A percentile compares a stretch with the other conserved stretches of the same genome.
These are phyloP conservation scores for Dovyalis caffra DNA, from an alignment of 345 rosid species.

Conservation along the genomic window DNA sequence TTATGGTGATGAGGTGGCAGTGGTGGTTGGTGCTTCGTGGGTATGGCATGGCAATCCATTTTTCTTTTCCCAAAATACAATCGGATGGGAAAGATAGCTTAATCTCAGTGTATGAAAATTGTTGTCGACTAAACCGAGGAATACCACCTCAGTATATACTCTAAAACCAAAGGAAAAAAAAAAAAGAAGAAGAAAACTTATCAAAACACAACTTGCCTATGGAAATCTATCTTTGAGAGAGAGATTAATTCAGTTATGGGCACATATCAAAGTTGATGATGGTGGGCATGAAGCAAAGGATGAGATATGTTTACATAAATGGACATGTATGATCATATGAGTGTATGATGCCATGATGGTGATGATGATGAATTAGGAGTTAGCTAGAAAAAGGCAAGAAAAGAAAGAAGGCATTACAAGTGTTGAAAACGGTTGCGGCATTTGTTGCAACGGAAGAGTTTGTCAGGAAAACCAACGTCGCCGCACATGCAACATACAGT, in stretches of 20 bases:
- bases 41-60: constrained; percentile 12
- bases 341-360: neutral
- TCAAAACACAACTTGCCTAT: neutral
- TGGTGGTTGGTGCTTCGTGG: constrained; percentile 18
- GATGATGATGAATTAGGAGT: neutral
- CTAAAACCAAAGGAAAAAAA: too few relatives aligned
- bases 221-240: constrained; percentile 5
- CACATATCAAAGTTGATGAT: constrained; percentile 21
- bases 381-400: neutral
- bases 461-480: constrained; percentile 92
- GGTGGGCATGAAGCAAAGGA: neutral
- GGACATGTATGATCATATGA: neutral
- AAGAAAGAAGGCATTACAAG: constrained; percentile 46
- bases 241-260: constrained; percentile 30
- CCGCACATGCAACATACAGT: constrained; percentile 97
- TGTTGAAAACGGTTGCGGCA: constrained; percentile 89
- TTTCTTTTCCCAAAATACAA: neutral
- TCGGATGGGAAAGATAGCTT: neutral
- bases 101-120: neutral
- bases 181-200: too few relatives aligned
- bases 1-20: constrained; percentile 9
- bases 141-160: neutral
- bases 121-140: neutral
- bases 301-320: neutral
- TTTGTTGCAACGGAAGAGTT: constrained; percentile 91